These are phyloP conservation scores for Graphilbum sp. DNA, from an alignment of 2,329 filamentous ascomycete species.

Conservation along the genomic window DNA sequence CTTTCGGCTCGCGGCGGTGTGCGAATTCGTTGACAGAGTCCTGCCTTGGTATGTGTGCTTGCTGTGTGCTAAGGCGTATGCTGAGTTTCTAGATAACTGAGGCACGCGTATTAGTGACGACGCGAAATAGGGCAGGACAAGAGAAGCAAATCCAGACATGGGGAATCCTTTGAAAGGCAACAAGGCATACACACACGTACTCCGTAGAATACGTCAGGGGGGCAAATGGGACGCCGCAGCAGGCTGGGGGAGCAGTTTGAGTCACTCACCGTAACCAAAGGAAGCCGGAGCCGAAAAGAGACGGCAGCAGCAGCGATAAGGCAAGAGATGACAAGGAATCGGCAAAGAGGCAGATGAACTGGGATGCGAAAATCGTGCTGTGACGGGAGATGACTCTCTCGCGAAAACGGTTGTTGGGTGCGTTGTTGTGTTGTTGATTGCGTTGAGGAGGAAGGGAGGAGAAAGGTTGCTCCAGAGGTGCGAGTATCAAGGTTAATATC, in stretches of 20 bases:
- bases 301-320: constrained; percentile 15
- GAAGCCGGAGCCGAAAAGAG: constrained; percentile 16
- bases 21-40: background rate
- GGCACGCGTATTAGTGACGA: background rate
- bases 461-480: constrained; percentile 15
- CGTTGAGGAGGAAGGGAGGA: constrained; percentile 21
- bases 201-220: too few relatives aligned
- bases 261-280: constrained; percentile 16
- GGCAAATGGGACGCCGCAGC: too few relatives aligned
- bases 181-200: too few relatives aligned
- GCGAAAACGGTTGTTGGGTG: constrained; percentile 24
- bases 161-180: too few relatives aligned
- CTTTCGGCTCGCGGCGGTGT: background rate
- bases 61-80: background rate
- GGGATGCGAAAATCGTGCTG: constrained; percentile 41
- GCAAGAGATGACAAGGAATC: constrained; percentile 4
- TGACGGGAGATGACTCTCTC: constrained; percentile 43
- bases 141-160: too few relatives aligned
- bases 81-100: background rate
- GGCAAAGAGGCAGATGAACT: constrained; percentile 28
- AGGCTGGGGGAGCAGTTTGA: too few relatives aligned
- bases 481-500: constrained; percentile 14
- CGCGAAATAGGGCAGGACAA: background rate
- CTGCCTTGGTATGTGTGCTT: background rate
- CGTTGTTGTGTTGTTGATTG: constrained; percentile 30